These are phyloP conservation scores for Trichoderma lentiforme DNA, from an alignment of 2,329 filamentous ascomycete species.

Conservation along the genomic window DNA sequence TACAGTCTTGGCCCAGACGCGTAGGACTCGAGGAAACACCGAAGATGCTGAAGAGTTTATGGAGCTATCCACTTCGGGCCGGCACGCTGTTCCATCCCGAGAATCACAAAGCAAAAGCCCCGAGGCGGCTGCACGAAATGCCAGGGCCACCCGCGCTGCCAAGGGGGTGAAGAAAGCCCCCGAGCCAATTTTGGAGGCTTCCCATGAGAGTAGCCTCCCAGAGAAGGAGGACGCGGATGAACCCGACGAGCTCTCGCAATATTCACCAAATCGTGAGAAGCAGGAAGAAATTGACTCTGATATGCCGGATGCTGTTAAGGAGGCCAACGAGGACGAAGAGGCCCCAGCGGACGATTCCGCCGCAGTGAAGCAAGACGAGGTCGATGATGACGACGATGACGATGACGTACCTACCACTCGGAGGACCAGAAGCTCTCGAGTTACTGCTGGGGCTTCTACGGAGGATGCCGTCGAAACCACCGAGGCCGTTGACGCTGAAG, in stretches of 20 bases:
- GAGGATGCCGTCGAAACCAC: slow-evolving; percentile 28
- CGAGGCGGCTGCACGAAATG: slow-evolving; percentile 43
- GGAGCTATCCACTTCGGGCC: slow-evolving; percentile 60
- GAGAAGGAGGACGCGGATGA: slow-evolving; percentile 36
- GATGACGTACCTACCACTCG: slow-evolving; percentile 49
- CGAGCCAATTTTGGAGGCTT: slow-evolving; percentile 50
- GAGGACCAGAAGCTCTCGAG: slow-evolving; percentile 41
- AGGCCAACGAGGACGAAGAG: slow-evolving; percentile 20
- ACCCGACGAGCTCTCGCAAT: slow-evolving; percentile 37
- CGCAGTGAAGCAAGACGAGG: slow-evolving; percentile 7
- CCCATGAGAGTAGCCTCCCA: slow-evolving; percentile 48
- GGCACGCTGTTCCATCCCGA: slow-evolving; percentile 48
- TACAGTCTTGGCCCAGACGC: slow-evolving; percentile 29
- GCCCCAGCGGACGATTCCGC: slow-evolving; percentile 27
- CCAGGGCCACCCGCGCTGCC: slow-evolving; percentile 46
- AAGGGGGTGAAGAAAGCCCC: slow-evolving; percentile 51
- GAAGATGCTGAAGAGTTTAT: slow-evolving; percentile 54
- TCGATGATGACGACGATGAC: slow-evolving; percentile 43
- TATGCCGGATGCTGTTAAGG: slow-evolving; percentile 26
- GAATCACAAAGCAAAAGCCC: slow-evolving; percentile 56
- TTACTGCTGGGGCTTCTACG: slow-evolving; percentile 30
- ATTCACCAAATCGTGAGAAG: slow-evolving; percentile 26
- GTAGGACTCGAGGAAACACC: slow-evolving; percentile 53
- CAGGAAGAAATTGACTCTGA: slow-evolving; percentile 29
- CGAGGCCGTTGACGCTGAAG: slow-evolving; percentile 24